Base-by-base conservation (phyloP, 169 alveolate genomes). In the Plasmodium berghei region DNA sequence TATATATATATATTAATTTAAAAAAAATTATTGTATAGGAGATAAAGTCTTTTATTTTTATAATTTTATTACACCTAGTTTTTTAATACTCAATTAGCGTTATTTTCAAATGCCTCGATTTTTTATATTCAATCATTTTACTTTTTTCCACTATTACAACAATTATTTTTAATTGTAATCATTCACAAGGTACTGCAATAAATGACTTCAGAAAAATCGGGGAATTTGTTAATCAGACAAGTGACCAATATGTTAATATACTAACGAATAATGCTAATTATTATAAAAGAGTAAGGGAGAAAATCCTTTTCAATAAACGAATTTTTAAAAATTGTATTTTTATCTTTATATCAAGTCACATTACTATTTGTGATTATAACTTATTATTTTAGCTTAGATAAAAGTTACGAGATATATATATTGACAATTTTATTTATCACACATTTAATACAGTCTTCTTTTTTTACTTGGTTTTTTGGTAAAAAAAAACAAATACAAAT, bases 51-150 rank as follows among this genome's bases (percentile, higher is more conserved):
- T 8, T n/a, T 75, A 28, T 75, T 75, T 64, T 40, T 75, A 62
- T 74, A 75, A 48, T 75, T 75, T 75, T 75, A 61, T 75, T 75
- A 62, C 48, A 62, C 74, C 4, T 75, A 75, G 49, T 75, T 62
- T 61, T 75, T 75, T 40, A 66, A 63, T 22, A 45, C 52, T 26
- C 20, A 40, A 34, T 22, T 75, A 28, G 61, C 75, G 2, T 61
- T 61, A 9, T 75, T 75, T 34, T 75, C 88, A 40, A 75, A 63
- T 56, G 54, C n/a, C 24, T 75, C 0, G 34, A 26, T 26, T 26
- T 26, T 26, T 26, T 26, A 26, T 26, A 26, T 18, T 26, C 48
- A 62, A 20, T 42, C 46, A 28, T 45, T 16, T 3, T 62, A 61
- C 24, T 75, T 75, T 66, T 9, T 56, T 5, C 6, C 54, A 46